A percentile compares a stretch with the other conserved stretches of the same genome.
Conservation (phyloP, 2,329 filamentous ascomycete species). For the Phoma sp. region DNA sequence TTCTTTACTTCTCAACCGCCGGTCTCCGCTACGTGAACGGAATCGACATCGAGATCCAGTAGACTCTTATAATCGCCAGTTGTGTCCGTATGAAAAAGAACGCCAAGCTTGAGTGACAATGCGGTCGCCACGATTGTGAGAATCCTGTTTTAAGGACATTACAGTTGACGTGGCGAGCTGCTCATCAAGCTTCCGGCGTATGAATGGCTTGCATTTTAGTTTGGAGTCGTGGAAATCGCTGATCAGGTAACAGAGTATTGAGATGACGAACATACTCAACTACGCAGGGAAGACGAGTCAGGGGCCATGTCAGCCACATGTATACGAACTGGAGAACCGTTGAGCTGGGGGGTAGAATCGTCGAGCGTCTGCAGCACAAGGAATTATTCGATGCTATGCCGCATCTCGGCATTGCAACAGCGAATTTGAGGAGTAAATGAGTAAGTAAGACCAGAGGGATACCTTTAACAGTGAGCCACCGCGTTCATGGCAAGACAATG, state of each 20-base stretch:
- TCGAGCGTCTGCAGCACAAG: not conserved
- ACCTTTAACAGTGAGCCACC: not conserved
- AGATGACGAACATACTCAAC: no score
- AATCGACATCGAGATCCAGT: constrained; percentile 31
- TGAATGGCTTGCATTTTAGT: not conserved
- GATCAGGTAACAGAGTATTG: no score
- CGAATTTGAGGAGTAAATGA: not conserved
- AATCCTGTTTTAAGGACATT: not conserved
- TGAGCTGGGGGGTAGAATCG: not conserved
- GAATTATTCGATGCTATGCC: not conserved
- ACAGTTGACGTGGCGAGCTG: not conserved
- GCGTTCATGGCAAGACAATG: not conserved
- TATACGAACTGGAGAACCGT: not conserved
- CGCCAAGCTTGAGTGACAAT: not conserved
- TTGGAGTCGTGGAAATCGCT: not conserved
- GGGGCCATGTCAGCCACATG: not conserved
- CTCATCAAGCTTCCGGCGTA: not conserved
- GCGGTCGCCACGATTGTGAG: not conserved
- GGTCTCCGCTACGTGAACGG: constrained; percentile 32
- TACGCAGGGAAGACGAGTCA: no score
- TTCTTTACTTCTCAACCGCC: constrained; percentile 23
- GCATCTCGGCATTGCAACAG: not conserved
- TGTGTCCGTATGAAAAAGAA: not conserved
- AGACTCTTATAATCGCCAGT: not conserved
- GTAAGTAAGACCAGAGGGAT: no score